Base-by-base conservation (phyloP, 768 basidiomycete genomes). In the Pulveroboletus sp. region DNA sequence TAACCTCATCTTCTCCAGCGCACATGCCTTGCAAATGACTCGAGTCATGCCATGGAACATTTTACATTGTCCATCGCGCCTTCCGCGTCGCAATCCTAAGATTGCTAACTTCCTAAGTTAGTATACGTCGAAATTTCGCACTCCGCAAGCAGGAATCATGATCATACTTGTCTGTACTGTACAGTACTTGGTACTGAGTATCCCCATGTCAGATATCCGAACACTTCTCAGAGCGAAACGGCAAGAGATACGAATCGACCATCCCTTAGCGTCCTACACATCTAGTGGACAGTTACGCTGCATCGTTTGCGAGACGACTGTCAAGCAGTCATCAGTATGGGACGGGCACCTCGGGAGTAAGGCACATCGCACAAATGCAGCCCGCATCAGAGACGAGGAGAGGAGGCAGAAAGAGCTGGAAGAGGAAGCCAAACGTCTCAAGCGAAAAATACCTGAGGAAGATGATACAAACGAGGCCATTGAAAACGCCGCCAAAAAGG, bases 321-420 rank as follows among this genome's bases (percentile, higher is more conserved):
- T 93, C 48, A 92, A 90, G 59, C 81, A 90, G 59, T 77, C 87
- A 4, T 80, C 85, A 21, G 85, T 86, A n/a, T 93, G 90, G 90
- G 82, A 90, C 50, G 88, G 90, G 19, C 90, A 93, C 67, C 64
- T 93, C 17, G 89, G 85, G 12, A 89, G 85, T 69, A 92, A 92
- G 69, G 68, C 68, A 2, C 90, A 93, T 63, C 81, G 90, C 29
- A 82, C 74, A 34, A 84, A 80, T 59, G 81, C 84, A 16, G 73
- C 75, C 11, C 77, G 78, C 16, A 60, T 82, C 37, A 79, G 74
- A 52, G 81, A 82, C 59, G 76, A 82, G 55, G 80, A 84, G 49
- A 69, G 64, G 45, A 56, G 56, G 31, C 69, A 63, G 45, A 73
- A 71, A 50, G 67, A 62, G 51, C 52, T 55, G 45, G 61, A 68